phyloP scores from a whole-genome alignment of 371 early-diverging fungal species.

The Mucor piriformis region DNA sequence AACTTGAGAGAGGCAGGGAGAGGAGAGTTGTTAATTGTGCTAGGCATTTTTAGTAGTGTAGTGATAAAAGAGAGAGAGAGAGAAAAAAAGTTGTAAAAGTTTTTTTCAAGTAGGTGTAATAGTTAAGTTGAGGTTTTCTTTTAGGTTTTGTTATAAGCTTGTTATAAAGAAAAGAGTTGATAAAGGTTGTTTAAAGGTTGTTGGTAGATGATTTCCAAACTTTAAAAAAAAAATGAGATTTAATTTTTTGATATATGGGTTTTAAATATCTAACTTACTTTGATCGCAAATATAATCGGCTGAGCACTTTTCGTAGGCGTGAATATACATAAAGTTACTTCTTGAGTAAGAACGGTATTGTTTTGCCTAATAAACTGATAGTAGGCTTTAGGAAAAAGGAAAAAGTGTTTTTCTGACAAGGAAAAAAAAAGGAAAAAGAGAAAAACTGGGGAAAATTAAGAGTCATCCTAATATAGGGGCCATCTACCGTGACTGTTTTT shows the following conservation, averaged over 20 bases:
- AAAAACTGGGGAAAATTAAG: constrained; percentile 9
- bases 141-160: neutral
- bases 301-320: constrained; percentile 81
- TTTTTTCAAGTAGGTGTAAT: constrained; percentile 6
- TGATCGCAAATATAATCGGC: constrained; percentile 86
- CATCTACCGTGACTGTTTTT: constrained; percentile 11
- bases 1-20: constrained; percentile 71
- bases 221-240: constrained; percentile 11
- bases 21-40: constrained; percentile 48
- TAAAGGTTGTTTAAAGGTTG: constrained; percentile 9
- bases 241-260: neutral
- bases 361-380: constrained; percentile 8
- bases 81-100: neutral
- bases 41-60: constrained; percentile 23
- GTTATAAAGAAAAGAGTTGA: constrained; percentile 2
- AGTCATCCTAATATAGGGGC: constrained; percentile 9
- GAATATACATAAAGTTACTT: constrained; percentile 73
- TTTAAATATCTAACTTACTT: constrained; percentile 41
- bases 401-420: constrained; percentile 9
- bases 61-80: constrained; percentile 20
- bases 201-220: constrained; percentile 63
- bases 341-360: constrained; percentile 7
- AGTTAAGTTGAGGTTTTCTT: neutral
- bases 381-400: constrained; percentile 6
- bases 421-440: constrained; percentile 2